Conservation (phyloP, 768 basidiomycete species). For the Lepiota subincarnata region DNA sequence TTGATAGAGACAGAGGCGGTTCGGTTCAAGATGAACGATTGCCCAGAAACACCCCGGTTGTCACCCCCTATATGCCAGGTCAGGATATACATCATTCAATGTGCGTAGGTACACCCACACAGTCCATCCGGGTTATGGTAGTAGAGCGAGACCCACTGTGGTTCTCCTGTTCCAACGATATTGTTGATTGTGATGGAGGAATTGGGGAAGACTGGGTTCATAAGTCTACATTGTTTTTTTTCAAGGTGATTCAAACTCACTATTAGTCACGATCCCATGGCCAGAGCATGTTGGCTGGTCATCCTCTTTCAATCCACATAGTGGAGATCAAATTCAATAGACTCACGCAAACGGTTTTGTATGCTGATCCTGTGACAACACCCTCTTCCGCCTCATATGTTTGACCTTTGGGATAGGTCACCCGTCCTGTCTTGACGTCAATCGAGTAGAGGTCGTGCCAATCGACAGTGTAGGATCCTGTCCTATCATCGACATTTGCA, state of each 20-base stretch:
- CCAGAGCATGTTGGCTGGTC: conserved; percentile 4
- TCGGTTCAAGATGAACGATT: conserved; percentile 18
- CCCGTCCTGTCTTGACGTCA: neutral
- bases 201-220: conserved; percentile 9
- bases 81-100: neutral
- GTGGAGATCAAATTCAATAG: neutral
- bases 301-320: neutral
- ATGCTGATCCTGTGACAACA: conserved; percentile 2
- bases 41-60: conserved; percentile 20
- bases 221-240: neutral
- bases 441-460: conserved; percentile 9
- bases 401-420: neutral
- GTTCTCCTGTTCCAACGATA: conserved; percentile 25
- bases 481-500: conserved; percentile 1
- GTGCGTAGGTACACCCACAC: conserved; percentile 15
- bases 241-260: neutral
- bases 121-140: conserved; percentile 24
- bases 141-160: conserved; percentile 29
- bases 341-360: conserved; percentile 6
- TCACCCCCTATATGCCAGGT: conserved; percentile 18
- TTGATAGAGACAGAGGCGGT: conserved; percentile 23
- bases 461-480: conserved; percentile 2
- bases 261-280: conserved; percentile 1
- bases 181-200: conserved; percentile 22
- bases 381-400: conserved; percentile 6